Evolutionary conservation across 768 basidiomycete species (phyloP).

Genomic region (Rickenella mellea): DNA sequence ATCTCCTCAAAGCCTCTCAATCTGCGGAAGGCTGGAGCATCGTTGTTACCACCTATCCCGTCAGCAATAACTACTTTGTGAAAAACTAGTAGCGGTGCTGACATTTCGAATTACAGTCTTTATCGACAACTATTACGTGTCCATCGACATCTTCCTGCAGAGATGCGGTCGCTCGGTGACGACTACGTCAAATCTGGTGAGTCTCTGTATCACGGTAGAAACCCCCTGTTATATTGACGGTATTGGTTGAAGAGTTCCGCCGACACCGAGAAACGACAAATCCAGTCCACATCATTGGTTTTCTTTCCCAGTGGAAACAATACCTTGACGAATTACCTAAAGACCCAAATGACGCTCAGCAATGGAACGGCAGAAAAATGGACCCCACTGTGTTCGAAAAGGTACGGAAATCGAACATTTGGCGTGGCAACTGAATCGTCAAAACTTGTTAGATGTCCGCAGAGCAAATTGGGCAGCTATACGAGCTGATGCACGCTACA

Average conservation of each 20-base stretch:
- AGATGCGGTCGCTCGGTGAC: slow-evolving; percentile 82
- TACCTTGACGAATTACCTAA: slow-evolving; percentile 71
- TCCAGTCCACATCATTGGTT: slow-evolving; percentile 87
- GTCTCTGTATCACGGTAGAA: slow-evolving; percentile 5
- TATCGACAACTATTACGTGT: slow-evolving; percentile 75
- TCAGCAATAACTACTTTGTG: slow-evolving; percentile 24
- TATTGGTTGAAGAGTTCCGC: slow-evolving; percentile 62
- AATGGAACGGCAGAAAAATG: slow-evolving; percentile 56
- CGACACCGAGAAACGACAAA: slow-evolving; percentile 73
- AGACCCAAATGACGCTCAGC: slow-evolving; percentile 27
- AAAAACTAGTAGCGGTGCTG: not conserved
- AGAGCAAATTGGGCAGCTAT: slow-evolving; percentile 88
- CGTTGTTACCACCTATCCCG: slow-evolving; percentile 80
- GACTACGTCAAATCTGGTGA: slow-evolving; percentile 75
- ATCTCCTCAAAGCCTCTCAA: slow-evolving; percentile 48
- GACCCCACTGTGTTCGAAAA: slow-evolving; percentile 70
- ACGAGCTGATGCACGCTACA: slow-evolving; percentile 70
- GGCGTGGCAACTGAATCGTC: not conserved
- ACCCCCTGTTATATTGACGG: not conserved
- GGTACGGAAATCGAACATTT: slow-evolving; percentile 28
- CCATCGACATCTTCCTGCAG: slow-evolving; percentile 60
- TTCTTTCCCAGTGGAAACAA: slow-evolving; percentile 90
- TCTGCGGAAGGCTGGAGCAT: slow-evolving; percentile 50
- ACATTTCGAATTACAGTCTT: slow-evolving; percentile 35
- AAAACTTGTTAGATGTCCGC: slow-evolving; percentile 56